Base-by-base conservation (phyloP, 768 basidiomycete genomes). In the Psilocybe tampanensis region DNA sequence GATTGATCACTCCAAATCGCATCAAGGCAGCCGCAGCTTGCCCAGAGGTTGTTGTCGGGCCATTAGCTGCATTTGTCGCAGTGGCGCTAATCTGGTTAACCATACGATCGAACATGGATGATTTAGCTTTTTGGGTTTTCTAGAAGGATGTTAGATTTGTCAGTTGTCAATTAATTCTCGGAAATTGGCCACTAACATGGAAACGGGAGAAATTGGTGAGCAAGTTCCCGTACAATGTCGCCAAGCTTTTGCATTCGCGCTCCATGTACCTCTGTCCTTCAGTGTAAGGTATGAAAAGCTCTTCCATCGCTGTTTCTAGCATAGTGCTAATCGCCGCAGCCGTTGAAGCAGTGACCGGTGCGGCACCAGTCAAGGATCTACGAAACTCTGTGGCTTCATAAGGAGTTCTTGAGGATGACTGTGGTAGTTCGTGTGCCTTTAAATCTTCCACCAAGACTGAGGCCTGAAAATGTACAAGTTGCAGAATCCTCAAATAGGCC, bases 281-380 rank as follows among this genome's bases (percentile, higher is more conserved):
- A 1, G 88, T 90, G 66, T 95, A 98, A 2, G 94, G 92, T 19
- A 95, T 86, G 61, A 98, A 98, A 18, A 98, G 82, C 67, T 98
- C 97, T 60, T 98, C 97, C 85, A 97, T 88, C 8, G 94, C 92
- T 8, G 85, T 87, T 70, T 98, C 97, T n/a, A 99, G 80, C 92
- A 98, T 94, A 1, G 84, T 76, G 65, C 87, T 80, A 64, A 90
- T 82, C n/a, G 87, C 81, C 6, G 82, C 74, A 13, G 83, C 79
- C 8, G 84, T 80, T 8, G 81, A 56, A 17, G 76, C 74, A 21
- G 79, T 65, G 1, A 77, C 67, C 17, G 78, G 74, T 33, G 79
- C 69, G 21, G 82, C 73, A 15, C 78, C 79, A 21, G 75, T 76
- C 23, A 88, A 66, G 2, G 83, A 80, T 52, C 79, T 75, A 26